Evolutionary conservation across 306 rosid species (phyloP).

Genomic region (Corylus heterophylla): DNA sequence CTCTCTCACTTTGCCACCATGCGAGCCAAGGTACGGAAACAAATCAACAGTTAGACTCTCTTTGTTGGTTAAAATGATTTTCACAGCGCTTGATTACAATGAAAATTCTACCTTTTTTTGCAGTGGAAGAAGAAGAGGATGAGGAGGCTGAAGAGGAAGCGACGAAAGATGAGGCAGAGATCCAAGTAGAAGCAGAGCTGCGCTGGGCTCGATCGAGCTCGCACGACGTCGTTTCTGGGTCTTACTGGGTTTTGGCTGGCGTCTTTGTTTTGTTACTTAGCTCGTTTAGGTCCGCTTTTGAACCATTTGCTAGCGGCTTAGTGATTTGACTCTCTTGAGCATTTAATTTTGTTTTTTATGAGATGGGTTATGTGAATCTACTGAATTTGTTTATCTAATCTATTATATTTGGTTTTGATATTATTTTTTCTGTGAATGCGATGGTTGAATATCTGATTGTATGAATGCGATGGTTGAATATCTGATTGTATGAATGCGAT

Average conservation of each 20-base stretch:
- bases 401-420: not conserved
- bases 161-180: constrained; percentile 65
- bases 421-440: not conserved
- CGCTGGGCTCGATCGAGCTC: not conserved
- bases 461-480: not conserved
- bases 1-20: not conserved
- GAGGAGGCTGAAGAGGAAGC: constrained; percentile 57
- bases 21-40: constrained; percentile 13
- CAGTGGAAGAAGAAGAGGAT: constrained; percentile 61
- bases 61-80: too few species aligned
- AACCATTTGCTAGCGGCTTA: not conserved
- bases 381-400: too few species aligned
- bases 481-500: not conserved
- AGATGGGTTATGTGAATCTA: not conserved
- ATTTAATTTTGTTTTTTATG: not conserved
- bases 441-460: not conserved
- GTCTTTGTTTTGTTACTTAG: not conserved
- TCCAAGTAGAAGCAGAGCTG: constrained; percentile 35
- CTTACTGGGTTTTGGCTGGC: constrained; percentile 13
- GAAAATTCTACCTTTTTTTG: not conserved
- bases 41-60: too few species aligned
- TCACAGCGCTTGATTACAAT: not conserved
- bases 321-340: not conserved
- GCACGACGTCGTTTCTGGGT: constrained; percentile 6
- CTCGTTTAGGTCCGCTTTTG: not conserved